Percentiles rank a stretch among this genome's conserved stretches.
Conservation (phyloP, 306 rosid genomes). For the Hippophae rhamnoides region DNA sequence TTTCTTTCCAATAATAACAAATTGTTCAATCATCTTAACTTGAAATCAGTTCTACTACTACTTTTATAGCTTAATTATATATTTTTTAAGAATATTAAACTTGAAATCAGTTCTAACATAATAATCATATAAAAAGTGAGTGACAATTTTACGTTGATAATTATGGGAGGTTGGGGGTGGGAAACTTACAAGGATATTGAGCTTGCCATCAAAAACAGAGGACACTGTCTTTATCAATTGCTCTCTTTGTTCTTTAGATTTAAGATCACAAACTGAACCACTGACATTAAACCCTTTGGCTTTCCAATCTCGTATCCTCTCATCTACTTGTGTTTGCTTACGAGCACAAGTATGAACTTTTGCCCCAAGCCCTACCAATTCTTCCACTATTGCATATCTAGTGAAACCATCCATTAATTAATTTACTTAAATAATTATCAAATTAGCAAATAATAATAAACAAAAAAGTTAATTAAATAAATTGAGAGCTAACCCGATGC, state of each 20-base stretch:
- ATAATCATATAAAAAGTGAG: too few relatives aligned
- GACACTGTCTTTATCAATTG: slow-evolving; percentile 26
- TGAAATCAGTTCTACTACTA: too few relatives aligned
- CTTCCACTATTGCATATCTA: slow-evolving; percentile 44
- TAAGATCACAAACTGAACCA: slow-evolving; percentile 35
- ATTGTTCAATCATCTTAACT: too few relatives aligned
- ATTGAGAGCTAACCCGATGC: slow-evolving; percentile 27
- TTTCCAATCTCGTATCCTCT: slow-evolving; percentile 31
- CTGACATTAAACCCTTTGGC: slow-evolving; percentile 30
- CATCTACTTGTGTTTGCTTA: slow-evolving; percentile 19
- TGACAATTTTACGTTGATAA: too few relatives aligned
- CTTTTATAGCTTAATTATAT: too few relatives aligned
- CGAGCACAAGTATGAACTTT: slow-evolving; percentile 35
- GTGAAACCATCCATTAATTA: background rate
- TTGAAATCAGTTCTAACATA: too few relatives aligned
- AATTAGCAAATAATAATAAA: background rate
- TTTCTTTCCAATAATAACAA: too few relatives aligned
- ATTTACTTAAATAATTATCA: background rate
- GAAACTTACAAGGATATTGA: slow-evolving; percentile 36
- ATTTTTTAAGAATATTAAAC: too few relatives aligned
- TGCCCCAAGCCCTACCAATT: slow-evolving; percentile 39
- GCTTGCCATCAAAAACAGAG: slow-evolving; percentile 31
- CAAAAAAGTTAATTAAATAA: background rate
- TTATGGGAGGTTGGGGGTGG: too few relatives aligned
- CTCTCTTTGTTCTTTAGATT: slow-evolving; percentile 21